Evolutionary conservation across 2,329 filamentous ascomycete species (phyloP), one percentile per base, ranked within the genome.

Genomic region (Colletotrichum destructivum): DNA sequence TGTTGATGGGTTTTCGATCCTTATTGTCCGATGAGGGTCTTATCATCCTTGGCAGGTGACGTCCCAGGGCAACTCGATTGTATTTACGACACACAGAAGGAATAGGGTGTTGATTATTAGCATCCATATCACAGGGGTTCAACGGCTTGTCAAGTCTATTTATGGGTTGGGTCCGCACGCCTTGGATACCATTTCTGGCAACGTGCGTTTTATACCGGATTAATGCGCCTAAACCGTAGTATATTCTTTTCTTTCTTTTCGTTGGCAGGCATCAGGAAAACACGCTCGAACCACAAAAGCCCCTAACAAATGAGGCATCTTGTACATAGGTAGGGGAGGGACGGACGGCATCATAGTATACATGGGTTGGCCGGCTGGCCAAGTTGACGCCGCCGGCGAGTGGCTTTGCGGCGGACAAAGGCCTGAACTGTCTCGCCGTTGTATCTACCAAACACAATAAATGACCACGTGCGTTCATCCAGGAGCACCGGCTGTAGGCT

Each of bases 1-100:
- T 94, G 84, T 98, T 26, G 94, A 98, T 80, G 93, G 93, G 4
- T 94, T 98, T 80, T 92, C 93, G 11, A 86, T 98, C 68, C 91
- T 98, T 77, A 93, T 85, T 66, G 82, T 72, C 5, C 62, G 65
- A 44, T 74, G 23, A 67, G 44, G 16, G 21, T 6, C 35, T 31
- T 23, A 57, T 9, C 47, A 46, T 26, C 38, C 26, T 35, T n/a
- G 35, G n/a, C 38, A 23, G 23, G 35, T 18, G 38, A 42, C 16
- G 23, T 35, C 21, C 26, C 15, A 42, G 35, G 38, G 35, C 44
- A 59, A 42, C 38, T 35, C 44, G 47, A 66, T 42, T 23, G 13
- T 23, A 18, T 47, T 26, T n/a, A 61, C 46, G n/a, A 49, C 15
- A 12, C 47, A 18, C 51, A 63, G 52, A 12, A 35, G 38, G 40